Evolutionary conservation across 306 rosid species (phyloP), one percentile per base, ranked within the genome.

Genomic region (Elaeagnus macrophylla): DNA sequence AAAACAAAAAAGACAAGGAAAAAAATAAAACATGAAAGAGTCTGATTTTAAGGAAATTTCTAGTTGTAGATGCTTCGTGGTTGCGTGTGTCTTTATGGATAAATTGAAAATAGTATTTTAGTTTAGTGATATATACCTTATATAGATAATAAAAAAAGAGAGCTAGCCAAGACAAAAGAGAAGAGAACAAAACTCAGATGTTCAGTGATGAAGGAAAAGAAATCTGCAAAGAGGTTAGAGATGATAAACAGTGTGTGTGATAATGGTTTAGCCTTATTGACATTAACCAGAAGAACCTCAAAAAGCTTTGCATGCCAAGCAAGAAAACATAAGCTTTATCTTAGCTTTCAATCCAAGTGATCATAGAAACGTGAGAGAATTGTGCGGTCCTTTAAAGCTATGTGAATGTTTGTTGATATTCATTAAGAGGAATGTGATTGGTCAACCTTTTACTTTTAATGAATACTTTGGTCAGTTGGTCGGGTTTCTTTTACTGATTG

Each of bases 261-360:
- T 20, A 37, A 50, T 12, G 36, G 14, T 37, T 8, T 17, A 18
- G 39, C 20, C 41, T 32, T 35, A 7, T 19, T 41, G n/a, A 45
- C 37, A 14, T 43, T 38, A 37, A 48, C 43, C 32, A 56, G 36
- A 57, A 49, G 64, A 70, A 80, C 67, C 10, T 70, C 60, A 49
- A 61, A 68, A 56, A 53, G 32, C 75, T 86, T 89, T 70, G 81
- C 83, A 83, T 79, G 59, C 39, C 8, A 53, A 65, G 75, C 85
- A 89, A 66, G 84, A 74, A 75, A 86, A 54, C 81, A 72, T 78
- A 65, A 50, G 10, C 66, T 70, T 74, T 25, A 74, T 64, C 80
- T 79, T 79, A 71, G 81, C 86, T 83, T 83, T 3, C 9, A 83
- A 86, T 82, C 74, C 77, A 86, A 81, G 94, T 14, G 56, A 73